Base-by-base conservation (phyloP, 805 yeast genomes). In the Saccharomycopsis vini region DNA sequence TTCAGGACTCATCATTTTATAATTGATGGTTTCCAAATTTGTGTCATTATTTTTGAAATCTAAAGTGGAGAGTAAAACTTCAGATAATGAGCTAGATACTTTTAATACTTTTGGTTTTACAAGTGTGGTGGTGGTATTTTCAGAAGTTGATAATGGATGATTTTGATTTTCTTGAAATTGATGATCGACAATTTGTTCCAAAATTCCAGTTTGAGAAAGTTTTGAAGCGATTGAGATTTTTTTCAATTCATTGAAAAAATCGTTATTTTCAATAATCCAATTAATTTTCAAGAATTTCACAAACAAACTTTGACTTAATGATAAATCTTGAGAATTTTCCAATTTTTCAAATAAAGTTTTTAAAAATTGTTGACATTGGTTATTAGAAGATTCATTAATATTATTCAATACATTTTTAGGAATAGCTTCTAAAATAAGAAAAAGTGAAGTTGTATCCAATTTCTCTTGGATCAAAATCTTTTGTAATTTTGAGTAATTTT, bases 401-500 rank as follows among this genome's bases (percentile, higher is more conserved):
- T n/a, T n/a, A n/a, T n/a, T n/a, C n/a, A n/a, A n/a, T n/a, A n/a
- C n/a, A n/a, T 40, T 38, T 22, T 45, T 40, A 9, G 48, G 44
- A 12, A 45, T 23, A 15, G 48, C 45, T 30, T 45, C 48, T 7
- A 40, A 13, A 9, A 45, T 19, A 3, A 45, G 16, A 4, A 36
- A 36, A 7, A 29, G 23, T 16, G 48, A 45, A 12, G 28, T 31
- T 10, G 24, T n/a, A 3, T 22, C 34, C 20, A 29, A 16, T n/a
- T n/a, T n/a, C n/a, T n/a, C n/a, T n/a, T 40, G 19, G 24, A 33
- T 18, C 15, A 33, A 35, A 12, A 20, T 24, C 26, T n/a, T 20
- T n/a, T 15, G 20, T 3, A 45, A 19, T 10, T 21, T 10, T 19
- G 24, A 35, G 26, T 19, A 45, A 26, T 48, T 42, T 29, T 30